A percentile compares a stretch with the other conserved stretches of the same genome.
Conservation (phyloP, 441 rosid genomes). For the Jatropha multifida region DNA sequence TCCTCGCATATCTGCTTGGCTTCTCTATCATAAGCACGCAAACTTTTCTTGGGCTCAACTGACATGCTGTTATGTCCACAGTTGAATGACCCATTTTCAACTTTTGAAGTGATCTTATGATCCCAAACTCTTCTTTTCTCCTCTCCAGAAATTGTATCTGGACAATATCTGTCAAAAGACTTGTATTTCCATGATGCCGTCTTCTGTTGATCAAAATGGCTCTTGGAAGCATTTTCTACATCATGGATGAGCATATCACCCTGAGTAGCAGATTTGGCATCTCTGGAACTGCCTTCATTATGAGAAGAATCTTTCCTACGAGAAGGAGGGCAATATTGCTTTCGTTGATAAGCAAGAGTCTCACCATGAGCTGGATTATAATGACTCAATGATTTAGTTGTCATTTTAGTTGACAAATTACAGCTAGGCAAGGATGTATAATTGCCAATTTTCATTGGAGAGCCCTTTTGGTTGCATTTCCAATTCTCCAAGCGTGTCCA, state of each 20-base stretch:
- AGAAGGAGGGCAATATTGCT: conserved; percentile 24
- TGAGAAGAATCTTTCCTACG: conserved; percentile 25
- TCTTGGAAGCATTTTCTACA: conserved; percentile 44
- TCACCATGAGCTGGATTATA: conserved; percentile 31
- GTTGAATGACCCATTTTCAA: conserved; percentile 29
- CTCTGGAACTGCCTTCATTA: conserved; percentile 26
- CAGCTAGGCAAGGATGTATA: conserved; percentile 26
- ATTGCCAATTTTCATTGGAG: conserved; percentile 26
- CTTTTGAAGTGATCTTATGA: conserved; percentile 30
- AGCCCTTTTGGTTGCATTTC: conserved; percentile 40
- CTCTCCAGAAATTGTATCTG: conserved; percentile 27
- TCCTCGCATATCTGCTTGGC: conserved; percentile 24
- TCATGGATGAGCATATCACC: conserved; percentile 33
- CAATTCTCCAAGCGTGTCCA: conserved; percentile 66
- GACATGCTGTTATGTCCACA: conserved; percentile 26
- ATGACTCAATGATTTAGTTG: conserved; percentile 30
- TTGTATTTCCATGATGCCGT: conserved; percentile 31
- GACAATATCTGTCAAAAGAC: conserved; percentile 24
- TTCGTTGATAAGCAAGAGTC: conserved; percentile 26
- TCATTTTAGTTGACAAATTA: conserved; percentile 27
- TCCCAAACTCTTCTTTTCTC: conserved; percentile 32
- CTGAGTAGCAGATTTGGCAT: conserved; percentile 25
- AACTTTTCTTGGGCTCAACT: conserved; percentile 27
- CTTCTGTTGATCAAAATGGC: conserved; percentile 39
- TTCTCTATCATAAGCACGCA: conserved; percentile 24